These are phyloP conservation scores for Citrus unshiu DNA, from an alignment of 345 rosid species.

Conservation along the genomic window DNA sequence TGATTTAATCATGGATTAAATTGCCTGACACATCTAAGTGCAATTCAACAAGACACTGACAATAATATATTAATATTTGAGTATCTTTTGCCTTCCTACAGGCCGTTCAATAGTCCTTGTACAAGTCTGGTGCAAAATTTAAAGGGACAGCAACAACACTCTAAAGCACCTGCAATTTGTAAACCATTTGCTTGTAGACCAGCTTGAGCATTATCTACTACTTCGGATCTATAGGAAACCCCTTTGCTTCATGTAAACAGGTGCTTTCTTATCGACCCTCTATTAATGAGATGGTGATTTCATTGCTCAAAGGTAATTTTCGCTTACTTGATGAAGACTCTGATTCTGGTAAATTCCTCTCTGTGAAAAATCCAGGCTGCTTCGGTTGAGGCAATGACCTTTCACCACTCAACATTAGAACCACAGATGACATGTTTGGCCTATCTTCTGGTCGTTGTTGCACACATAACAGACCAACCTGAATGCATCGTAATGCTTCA, in stretches of 20 bases:
- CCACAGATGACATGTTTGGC: slow-evolving; percentile 9
- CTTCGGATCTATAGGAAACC: not conserved
- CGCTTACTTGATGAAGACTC: not conserved
- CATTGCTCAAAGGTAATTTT: not conserved
- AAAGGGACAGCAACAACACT: not conserved
- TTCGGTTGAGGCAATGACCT: not conserved
- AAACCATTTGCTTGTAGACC: not conserved
- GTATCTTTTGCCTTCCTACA: not conserved
- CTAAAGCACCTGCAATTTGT: not conserved
- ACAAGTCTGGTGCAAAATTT: not conserved
- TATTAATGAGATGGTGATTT: not conserved
- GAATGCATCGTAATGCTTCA: not conserved
- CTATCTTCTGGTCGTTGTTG: not conserved
- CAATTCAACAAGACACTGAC: not conserved
- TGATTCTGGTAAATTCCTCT: not conserved
- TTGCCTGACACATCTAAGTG: too few species aligned
- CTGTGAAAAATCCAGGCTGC: not conserved
- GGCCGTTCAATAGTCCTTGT: not conserved
- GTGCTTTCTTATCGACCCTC: not conserved
- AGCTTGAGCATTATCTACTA: not conserved
- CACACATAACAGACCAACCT: not conserved
- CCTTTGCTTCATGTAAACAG: not conserved
- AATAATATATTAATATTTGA: too few species aligned
- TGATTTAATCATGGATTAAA: not conserved
- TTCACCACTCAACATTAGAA: slow-evolving; percentile 11